Evolutionary conservation across 2,329 filamentous ascomycete genomes (phyloP), one percentile per base, ranked within the genome.

Genomic region (Cladosporium phlei): DNA sequence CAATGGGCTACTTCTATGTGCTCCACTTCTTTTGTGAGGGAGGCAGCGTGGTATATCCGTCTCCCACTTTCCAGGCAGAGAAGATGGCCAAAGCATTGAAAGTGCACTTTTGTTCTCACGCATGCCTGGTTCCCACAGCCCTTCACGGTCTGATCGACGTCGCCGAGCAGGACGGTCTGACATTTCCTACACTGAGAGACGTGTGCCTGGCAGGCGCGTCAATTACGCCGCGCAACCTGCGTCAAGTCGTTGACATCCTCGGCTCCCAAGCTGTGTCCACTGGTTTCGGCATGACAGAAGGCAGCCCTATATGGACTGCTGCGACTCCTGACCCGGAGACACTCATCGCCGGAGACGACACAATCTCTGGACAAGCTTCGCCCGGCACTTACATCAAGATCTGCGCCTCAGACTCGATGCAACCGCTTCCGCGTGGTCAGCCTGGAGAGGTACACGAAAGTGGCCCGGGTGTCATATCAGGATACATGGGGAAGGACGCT

Each of bases 371-470:
- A 19, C 25, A 12, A 14, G n/a, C 35, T 16, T 9, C 35, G 11
- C 35, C 35, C 2, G 35, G 35, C 11, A 22, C 35, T 25, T 17
- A 11, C 7, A 19, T 38, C 22, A 25, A 27, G n/a, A 38, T 38
- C 21, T 38, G 35, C 17, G 35, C 20, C 8, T 37, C 48, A 11
- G 48, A 50, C n/a, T 29, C 38, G 11, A 40, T 17, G 5, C 9
- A 28, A 14, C 37, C 42, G n/a, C n/a, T 52, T 7, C 47, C 50
- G 4, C 30, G 43, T 14, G 52, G 49, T 10, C 12, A 38, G 21
- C 35, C 35, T 16, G 35, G 35, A 1, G 35, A 38, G 35, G 22
- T 38, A 17, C 35, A 38, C 35, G 35, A 25, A 12, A 38, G 35
- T 12, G 35, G 35, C 14, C 17, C 28, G 3, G 37, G 30, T 3